These are phyloP conservation scores for Salix viminalis DNA, from an alignment of 345 rosid genomes.

Conservation along the genomic window DNA sequence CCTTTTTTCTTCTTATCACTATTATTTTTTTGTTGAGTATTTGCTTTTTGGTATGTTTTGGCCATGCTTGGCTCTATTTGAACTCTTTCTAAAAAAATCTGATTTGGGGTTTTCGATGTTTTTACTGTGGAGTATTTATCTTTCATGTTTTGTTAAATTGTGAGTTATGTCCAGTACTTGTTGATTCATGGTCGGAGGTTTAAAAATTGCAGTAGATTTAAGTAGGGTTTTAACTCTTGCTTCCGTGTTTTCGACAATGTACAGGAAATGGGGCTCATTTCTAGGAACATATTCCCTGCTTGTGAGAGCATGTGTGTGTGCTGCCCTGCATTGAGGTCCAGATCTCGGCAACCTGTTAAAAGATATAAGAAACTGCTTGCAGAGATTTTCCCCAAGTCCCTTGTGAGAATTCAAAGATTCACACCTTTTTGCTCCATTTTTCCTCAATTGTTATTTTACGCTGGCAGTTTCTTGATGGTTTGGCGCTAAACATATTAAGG, in stretches of 20 bases:
- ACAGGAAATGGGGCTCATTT: constrained; percentile 80
- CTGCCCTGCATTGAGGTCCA: constrained; percentile 95
- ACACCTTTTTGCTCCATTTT: background rate
- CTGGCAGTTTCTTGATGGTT: constrained; percentile 1
- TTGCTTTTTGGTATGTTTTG: background rate
- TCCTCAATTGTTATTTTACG: background rate
- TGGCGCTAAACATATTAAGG: background rate
- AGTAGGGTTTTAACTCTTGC: background rate
- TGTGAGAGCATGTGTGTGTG: constrained; percentile 95
- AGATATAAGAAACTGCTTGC: constrained; percentile 87
- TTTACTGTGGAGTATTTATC: background rate
- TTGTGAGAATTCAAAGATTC: constrained; percentile 42
- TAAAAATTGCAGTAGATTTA: background rate
- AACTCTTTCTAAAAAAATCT: background rate
- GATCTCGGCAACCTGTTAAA: constrained; percentile 97
- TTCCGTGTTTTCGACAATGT: background rate
- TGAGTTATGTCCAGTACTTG: background rate
- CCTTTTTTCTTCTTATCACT: background rate
- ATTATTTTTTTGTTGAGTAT: background rate
- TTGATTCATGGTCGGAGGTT: background rate
- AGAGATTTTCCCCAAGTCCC: constrained; percentile 84
- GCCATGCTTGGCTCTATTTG: background rate
- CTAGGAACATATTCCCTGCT: constrained; percentile 88
- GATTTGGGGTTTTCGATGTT: background rate
- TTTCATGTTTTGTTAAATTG: background rate